Conservation (phyloP, 2,329 filamentous ascomycete species). For the Ophiostoma fasciatum region DNA sequence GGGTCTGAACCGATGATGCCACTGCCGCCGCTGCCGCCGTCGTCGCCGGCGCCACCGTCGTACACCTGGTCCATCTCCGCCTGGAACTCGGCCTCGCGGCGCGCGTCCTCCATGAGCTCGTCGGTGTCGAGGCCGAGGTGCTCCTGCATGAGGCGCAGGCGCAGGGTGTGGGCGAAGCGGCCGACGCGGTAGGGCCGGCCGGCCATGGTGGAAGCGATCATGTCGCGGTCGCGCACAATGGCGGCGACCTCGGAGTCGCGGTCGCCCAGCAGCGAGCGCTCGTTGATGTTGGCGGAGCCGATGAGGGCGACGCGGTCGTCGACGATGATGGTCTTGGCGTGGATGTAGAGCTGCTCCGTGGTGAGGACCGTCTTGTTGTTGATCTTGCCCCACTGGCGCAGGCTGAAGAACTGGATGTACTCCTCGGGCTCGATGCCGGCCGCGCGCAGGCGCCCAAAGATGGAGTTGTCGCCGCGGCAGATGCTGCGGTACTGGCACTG, state of each 20-base stretch:
- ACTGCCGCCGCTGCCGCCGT: conserved; percentile 25
- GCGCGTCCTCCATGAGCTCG: conserved; percentile 68
- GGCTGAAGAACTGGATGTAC: conserved; percentile 87
- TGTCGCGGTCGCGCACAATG: conserved; percentile 81
- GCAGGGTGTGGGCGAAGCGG: conserved; percentile 81
- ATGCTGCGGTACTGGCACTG: conserved; percentile 96
- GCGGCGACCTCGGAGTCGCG: conserved; percentile 87
- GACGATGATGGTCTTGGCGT: conserved; percentile 92
- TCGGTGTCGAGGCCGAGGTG: conserved; percentile 94
- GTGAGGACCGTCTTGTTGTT: conserved; percentile 68
- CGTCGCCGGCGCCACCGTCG: conserved; percentile 26
- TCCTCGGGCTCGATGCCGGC: conserved; percentile 82
- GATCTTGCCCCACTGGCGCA: conserved; percentile 86
- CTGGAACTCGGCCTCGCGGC: conserved; percentile 39
- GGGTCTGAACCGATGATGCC: conserved; percentile 11
- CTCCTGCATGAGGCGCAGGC: conserved; percentile 89
- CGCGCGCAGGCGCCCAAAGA: conserved; percentile 72
- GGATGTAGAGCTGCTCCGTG: conserved; percentile 95
- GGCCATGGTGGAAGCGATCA: conserved; percentile 84
- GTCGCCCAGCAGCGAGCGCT: conserved; percentile 83
- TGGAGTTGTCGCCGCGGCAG: conserved; percentile 79
- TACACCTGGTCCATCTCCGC: conserved; percentile 50
- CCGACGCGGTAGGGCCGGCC: conserved; percentile 81
- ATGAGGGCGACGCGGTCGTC: conserved; percentile 90
- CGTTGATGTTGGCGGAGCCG: conserved; percentile 96